Base-by-base conservation (phyloP, 2,329 filamentous ascomycete species). In the Alternaria gansuensis region DNA sequence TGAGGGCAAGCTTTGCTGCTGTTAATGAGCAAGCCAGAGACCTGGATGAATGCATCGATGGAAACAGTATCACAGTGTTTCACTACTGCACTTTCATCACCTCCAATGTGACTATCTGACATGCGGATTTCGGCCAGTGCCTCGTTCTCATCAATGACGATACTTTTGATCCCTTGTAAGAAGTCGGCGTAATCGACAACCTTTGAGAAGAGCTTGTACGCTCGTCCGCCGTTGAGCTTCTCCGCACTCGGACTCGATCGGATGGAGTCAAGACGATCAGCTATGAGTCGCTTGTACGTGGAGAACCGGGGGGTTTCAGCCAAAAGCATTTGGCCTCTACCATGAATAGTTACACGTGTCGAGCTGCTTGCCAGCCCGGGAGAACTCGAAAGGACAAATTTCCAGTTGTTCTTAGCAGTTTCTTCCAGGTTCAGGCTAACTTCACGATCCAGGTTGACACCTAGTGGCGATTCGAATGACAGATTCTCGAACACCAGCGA, bases 31-130 rank as follows among this genome's bases (percentile, higher is more conserved):
- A 68, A 48, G 9, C 66, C 66, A 7, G 59, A 59, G 3, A 66
- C 64, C n/a, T 61, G 57, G 14, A 67, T 67, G 33, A 68, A 68
- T 10, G 52, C 48, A 39, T 68, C 66, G 21, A 68, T 49, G 21
- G 58, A 52, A 2, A 64, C 58, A n/a, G 66, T 59, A 28, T 66
- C 66, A 33, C 59, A 68, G 23, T 40, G 34, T 10, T 49, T 31
- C 5, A 21, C 50, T 3, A 52, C 62, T 6, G 62, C 45, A 33
- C 62, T 67, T 34, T 66, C 66, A 9, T 62, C 54, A 23, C 23
- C 26, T 11, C 55, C 64, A 13, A 58, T 17, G 21, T 64, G 55
- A 37, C 10, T 34, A 3, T 28, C 28, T 34, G 64, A 49, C 29
- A 60, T 39, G 8, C 39, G 44, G 14, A 65, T 59, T 7, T 34